Evolutionary conservation across 805 yeast species (phyloP), one percentile per base, ranked within the genome.

Genomic region (Lipomyces chichibuensis): DNA sequence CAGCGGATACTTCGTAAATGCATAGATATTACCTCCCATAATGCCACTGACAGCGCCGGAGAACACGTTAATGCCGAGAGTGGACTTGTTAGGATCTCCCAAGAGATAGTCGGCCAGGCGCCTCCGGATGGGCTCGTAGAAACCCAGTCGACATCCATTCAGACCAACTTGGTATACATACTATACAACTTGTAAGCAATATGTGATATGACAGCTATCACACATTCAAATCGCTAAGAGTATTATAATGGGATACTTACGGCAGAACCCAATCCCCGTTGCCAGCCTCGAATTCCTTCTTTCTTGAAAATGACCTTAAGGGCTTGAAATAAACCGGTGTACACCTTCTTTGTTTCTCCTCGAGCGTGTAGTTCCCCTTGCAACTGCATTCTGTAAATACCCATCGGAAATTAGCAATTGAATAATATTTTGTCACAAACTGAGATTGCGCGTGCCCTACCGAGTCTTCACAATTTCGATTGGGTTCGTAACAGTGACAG

Each of bases 401-500:
- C 14, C 39, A 37, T 37, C 39, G 14, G 39, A 49, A 14, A 13
- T 20, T 17, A 32, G 52, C 46, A 20, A 14, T 55, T n/a, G 2
- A 51, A 2, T 2, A 17, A 51, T 9, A 23, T 37, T 7, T 14
- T n/a, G 8, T 20, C 7, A 33, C 43, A 9, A 27, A 7, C 56
- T 9, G 20, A 13, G 52, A 9, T 14, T 33, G 29, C 32, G 32
- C 54, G 46, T n/a, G 39, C 27, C 75, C 3, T 61, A 75, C 73
- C 78, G 74, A 8, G 97, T 95, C 80, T 95, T 95, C 73, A 94
- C 92, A 69, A 95, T 82, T 78, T 95, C 99, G 70, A 95, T 89
- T 5, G 99, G 99, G 77, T 95, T 95, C 3, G 98, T 93, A 76
- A 94, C 88, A 0, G 98, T 94, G 57, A 95, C 99, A 0, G 99